Base-by-base conservation (phyloP, 441 rosid species). In the Pelargonium cotyledonis region DNA sequence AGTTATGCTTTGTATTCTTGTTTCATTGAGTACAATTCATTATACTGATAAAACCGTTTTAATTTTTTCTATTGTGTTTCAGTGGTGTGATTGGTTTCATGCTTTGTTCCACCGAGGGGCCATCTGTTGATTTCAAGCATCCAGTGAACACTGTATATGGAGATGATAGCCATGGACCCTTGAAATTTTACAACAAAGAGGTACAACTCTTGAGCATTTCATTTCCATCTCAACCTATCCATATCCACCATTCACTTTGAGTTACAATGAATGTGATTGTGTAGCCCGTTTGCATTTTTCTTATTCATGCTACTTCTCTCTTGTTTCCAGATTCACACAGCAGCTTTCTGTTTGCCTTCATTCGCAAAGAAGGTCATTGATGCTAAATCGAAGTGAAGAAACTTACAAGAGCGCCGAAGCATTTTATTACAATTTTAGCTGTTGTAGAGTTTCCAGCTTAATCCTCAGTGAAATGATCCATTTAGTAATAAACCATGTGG, bases 81-180 rank as follows among this genome's bases (percentile, higher is more conserved):
- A 92, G 98, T 78, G 98, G 97, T 12, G 91, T 90, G 77, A 92
- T 92, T 1, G 98, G 98, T 29, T 92, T 90, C 83, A 90, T 92
- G 98, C 94, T 92, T 65, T 92, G 98, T 80, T 86, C 98, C 8
- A 87, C 91, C 0, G 97, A 90, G 76, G 98, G 98, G 15, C 94
- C 97, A 16, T 31, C 80, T 10, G 96, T 92, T 43, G 92, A 90
- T 78, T 92, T 92, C 85, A 92, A 90, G 88, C 84, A 90, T 71
- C 97, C 98, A 9, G 86, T 85, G 65, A 89, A 83, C 72, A 84
- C 88, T 6, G 84, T 89, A 9, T 92, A 88, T 63, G 76, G 76
- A 3, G 72, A 77, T 72, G 86, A 77, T 21, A 68, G 60, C 69
- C 73, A 76, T 29, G 79, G 81, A 64, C 92, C 98, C 40, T 75